phyloP scores from a whole-genome alignment of 345 rosid genomes.

The Sisymbrium altissimum region DNA sequence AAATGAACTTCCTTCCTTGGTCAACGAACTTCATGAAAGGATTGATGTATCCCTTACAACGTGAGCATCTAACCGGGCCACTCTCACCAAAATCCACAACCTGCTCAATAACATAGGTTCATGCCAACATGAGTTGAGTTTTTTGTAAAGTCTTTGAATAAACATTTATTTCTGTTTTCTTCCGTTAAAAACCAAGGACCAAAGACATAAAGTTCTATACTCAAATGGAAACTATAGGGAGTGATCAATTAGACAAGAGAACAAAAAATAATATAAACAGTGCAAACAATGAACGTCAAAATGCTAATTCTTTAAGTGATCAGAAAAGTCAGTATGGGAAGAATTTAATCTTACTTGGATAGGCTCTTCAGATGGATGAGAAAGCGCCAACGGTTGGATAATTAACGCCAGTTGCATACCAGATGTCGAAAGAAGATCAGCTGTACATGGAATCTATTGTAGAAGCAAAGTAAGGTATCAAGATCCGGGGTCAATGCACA shows the following conservation, averaged over 20 bases:
- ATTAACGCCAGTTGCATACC: conserved; percentile 90
- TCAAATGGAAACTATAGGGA: not conserved
- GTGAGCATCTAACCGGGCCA: conserved; percentile 91
- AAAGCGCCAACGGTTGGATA: conserved; percentile 91
- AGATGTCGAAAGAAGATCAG: conserved; percentile 85
- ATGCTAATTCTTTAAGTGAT: not conserved
- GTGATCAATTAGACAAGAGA: not conserved
- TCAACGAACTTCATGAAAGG: conserved; percentile 88
- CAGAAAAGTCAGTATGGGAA: conserved; percentile 13
- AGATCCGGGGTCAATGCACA: not conserved
- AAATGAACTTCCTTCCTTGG: conserved; percentile 80
- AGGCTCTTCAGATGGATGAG: conserved; percentile 94
- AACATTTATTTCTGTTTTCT: not conserved
- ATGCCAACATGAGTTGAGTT: not conserved
- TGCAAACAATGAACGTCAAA: conserved; percentile 2
- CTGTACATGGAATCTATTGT: conserved; percentile 88
- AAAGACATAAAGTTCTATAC: not conserved
- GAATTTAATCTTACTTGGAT: conserved; percentile 54
- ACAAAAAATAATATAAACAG: not conserved
- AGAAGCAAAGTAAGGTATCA: conserved; percentile 22
- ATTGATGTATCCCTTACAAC: conserved; percentile 90
- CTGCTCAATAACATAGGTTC: conserved; percentile 37
- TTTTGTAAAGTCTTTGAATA: not conserved
- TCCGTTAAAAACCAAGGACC: not conserved
- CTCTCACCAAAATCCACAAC: conserved; percentile 88